Conservation (phyloP, 306 rosid species). For the Rubus idaeus region DNA sequence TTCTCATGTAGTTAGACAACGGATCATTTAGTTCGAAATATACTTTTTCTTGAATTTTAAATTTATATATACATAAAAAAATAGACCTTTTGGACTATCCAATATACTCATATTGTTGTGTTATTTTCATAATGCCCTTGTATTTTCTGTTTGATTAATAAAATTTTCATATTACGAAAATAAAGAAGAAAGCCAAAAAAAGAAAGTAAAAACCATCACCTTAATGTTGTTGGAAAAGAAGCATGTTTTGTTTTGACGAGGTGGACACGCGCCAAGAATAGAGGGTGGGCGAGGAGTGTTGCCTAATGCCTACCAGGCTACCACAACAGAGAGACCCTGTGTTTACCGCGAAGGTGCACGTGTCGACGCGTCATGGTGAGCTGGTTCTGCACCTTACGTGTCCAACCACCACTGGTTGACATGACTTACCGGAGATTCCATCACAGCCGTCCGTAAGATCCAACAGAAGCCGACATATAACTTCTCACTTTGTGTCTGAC, state of each 20-base stretch:
- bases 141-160: too few relatives aligned
- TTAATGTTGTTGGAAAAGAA: too few relatives aligned
- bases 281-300: neutral
- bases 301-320: neutral
- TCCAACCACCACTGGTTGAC: conserved; percentile 18
- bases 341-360: conserved; percentile 79
- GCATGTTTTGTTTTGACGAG: neutral
- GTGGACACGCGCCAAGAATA: conserved; percentile 11
- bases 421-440: conserved; percentile 39
- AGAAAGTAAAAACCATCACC: too few relatives aligned
- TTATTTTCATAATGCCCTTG: too few relatives aligned
- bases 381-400: conserved; percentile 57
- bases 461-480: conserved; percentile 39
- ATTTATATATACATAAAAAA: too few relatives aligned
- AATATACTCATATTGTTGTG: too few relatives aligned
- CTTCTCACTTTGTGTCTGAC: conserved; percentile 34
- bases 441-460: conserved; percentile 70
- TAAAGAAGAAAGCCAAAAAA: too few relatives aligned
- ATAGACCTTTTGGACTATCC: too few relatives aligned
- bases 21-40: too few relatives aligned
- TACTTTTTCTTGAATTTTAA: too few relatives aligned
- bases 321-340: conserved; percentile 17
- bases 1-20: too few relatives aligned
- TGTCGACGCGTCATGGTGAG: conserved; percentile 62
- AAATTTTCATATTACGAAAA: too few relatives aligned